These are phyloP conservation scores for Tulasnella calospora DNA, from an alignment of 768 basidiomycete genomes.

Conservation along the genomic window DNA sequence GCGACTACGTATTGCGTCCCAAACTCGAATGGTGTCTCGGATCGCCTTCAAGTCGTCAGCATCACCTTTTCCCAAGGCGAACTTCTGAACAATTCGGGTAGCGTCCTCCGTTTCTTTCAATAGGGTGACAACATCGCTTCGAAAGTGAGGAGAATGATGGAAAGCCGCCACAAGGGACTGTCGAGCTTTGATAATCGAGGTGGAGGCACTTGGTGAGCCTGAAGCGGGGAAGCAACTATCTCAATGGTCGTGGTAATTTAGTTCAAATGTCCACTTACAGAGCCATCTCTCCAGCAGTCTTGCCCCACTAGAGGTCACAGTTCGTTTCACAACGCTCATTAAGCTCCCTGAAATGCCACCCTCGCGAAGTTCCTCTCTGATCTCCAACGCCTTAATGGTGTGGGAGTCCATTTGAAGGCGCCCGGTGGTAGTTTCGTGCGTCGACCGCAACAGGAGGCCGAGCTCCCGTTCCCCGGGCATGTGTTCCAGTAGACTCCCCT, in stretches of 20 bases:
- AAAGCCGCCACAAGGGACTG: slow-evolving; percentile 77
- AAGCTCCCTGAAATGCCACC: slow-evolving; percentile 71
- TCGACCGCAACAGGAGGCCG: slow-evolving; percentile 38
- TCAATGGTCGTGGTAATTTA: slow-evolving; percentile 25
- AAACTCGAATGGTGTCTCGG: slow-evolving; percentile 55
- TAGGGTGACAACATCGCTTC: slow-evolving; percentile 54
- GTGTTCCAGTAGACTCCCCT: slow-evolving; percentile 65
- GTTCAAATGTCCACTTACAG: slow-evolving; percentile 47
- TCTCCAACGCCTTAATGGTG: slow-evolving; percentile 84
- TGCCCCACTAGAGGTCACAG: slow-evolving; percentile 70
- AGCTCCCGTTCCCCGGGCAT: slow-evolving; percentile 55
- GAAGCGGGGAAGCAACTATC: neutral
- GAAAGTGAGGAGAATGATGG: slow-evolving; percentile 53
- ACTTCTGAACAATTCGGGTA: slow-evolving; percentile 70
- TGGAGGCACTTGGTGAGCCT: slow-evolving; percentile 82
- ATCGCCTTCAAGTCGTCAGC: slow-evolving; percentile 61
- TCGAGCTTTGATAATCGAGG: slow-evolving; percentile 62
- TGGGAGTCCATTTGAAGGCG: slow-evolving; percentile 89
- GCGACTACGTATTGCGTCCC: slow-evolving; percentile 49
- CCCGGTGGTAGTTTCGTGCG: slow-evolving; percentile 48
- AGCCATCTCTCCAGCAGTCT: slow-evolving; percentile 71
- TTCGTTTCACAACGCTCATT: slow-evolving; percentile 68
- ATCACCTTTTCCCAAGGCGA: slow-evolving; percentile 64
- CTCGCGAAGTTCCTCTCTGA: slow-evolving; percentile 67
- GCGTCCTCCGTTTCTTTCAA: slow-evolving; percentile 63